Evolutionary conservation across 495 filamentous ascomycete genomes (phyloP).

Genomic region (Aspergillus haitiensis): DNA sequence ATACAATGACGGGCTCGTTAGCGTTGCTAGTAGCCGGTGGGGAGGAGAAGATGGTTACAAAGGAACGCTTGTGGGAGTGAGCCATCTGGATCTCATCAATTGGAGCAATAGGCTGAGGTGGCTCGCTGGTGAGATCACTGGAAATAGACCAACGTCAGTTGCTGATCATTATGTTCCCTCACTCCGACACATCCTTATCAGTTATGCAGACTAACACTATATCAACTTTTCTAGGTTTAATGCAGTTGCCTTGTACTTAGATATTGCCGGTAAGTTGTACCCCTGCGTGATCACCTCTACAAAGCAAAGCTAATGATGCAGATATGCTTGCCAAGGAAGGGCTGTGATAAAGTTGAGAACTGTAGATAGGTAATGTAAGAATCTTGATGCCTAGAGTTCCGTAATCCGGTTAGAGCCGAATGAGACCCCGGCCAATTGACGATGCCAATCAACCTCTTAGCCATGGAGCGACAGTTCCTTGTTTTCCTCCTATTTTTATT

Average conservation of each 20-base stretch:
- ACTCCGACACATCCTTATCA: not conserved
- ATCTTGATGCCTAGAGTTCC: slow-evolving; percentile 28
- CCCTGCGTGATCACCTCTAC: slow-evolving; percentile 1
- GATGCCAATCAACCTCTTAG: slow-evolving; percentile 2
- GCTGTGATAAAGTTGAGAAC: slow-evolving; percentile 25
- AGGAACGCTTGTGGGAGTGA: slow-evolving; percentile 84
- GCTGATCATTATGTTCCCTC: not conserved
- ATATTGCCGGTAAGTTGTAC: slow-evolving; percentile 66
- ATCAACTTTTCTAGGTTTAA: slow-evolving; percentile 67
- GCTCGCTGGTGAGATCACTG: slow-evolving; percentile 64
- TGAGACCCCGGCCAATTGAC: slow-evolving; percentile 5
- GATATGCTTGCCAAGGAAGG: slow-evolving; percentile 45
- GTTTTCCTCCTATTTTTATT: not conserved
- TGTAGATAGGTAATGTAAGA: slow-evolving; percentile 7
- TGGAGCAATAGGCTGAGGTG: slow-evolving; percentile 86
- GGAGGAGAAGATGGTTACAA: slow-evolving; percentile 71
- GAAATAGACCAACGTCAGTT: slow-evolving; percentile 64
- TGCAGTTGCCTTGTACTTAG: slow-evolving; percentile 91
- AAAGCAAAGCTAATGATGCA: slow-evolving; percentile 19
- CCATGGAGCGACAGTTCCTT: not conserved
- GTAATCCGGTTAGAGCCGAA: not conserved
- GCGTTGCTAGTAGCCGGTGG: slow-evolving; percentile 81
- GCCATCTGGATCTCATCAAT: slow-evolving; percentile 92
- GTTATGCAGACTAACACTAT: slow-evolving; percentile 18
- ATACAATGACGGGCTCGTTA: slow-evolving; percentile 90